Evolutionary conservation across 768 basidiomycete species (phyloP), one percentile per base, ranked within the genome.

Genomic region (Boletus tomentosulus): DNA sequence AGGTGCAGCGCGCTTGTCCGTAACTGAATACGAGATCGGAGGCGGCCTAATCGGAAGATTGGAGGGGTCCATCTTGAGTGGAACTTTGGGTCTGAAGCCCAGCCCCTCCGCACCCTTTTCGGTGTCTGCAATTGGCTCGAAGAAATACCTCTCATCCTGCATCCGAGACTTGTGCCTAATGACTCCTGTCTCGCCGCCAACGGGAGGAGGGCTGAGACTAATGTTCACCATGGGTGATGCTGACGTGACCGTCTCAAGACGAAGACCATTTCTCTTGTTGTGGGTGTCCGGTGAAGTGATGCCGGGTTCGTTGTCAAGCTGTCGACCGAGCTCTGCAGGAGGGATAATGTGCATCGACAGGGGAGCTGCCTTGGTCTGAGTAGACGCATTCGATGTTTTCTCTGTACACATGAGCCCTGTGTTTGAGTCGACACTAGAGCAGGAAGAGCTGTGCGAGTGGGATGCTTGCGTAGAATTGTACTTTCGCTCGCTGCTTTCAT

Each of bases 371-470:
- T 55, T 57, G 28, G 15, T 45, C 19, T 42, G 45, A n/a, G 42
- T 46, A 25, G 54, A 53, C 31, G 53, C 25, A 37, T 51, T 37
- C 3, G 49, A 48, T n/a, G 33, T 13, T 50, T 61, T 50, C 47
- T 60, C 51, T 60, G 44, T 28, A 33, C 13, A 2, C 27, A 58
- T 19, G 43, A 66, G 55, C 19, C 39, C 51, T 5, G 58, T 59
- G 12, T 46, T 52, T 4, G 63, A 69, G 42, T 67, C 46, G 16
- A 50, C 39, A 16, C 65, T 67, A 12, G 56, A 44, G 38, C 43
- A 47, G 19, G 62, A 66, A 16, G 50, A 55, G 28, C 46, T 46
- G 9, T 55, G 53, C 33, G 50, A 54, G 37, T 63, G 63, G 48
- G 44, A 44, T 5, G 19, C 3, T 12, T 41, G 57, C 8, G 11